These are phyloP conservation scores for Neurospora discreta DNA, from an alignment of 495 filamentous ascomycete species.

Conservation along the genomic window DNA sequence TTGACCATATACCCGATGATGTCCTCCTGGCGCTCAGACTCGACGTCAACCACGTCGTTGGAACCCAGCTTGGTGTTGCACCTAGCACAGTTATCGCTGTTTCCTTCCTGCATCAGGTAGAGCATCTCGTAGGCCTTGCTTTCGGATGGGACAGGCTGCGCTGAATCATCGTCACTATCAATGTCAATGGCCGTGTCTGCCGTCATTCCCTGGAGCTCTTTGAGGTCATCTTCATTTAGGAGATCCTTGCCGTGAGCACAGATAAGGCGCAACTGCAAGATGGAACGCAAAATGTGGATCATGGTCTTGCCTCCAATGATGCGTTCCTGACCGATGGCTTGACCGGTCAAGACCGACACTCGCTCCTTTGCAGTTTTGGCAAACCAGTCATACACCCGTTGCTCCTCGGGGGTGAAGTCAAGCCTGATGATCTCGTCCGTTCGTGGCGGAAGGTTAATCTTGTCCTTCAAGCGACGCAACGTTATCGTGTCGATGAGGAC, in stretches of 20 bases:
- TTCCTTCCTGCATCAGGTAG: slow-evolving; percentile 66
- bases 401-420: slow-evolving; percentile 41
- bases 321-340: slow-evolving; percentile 34
- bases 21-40: slow-evolving; percentile 48
- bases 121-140: slow-evolving; percentile 74
- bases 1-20: slow-evolving; percentile 54
- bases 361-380: slow-evolving; percentile 40
- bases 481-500: slow-evolving; percentile 91
- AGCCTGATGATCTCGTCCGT: slow-evolving; percentile 59
- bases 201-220: slow-evolving; percentile 65
- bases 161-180: slow-evolving; percentile 58
- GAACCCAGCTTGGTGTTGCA: slow-evolving; percentile 54
- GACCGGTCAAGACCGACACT: slow-evolving; percentile 38
- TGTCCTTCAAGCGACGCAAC: slow-evolving; percentile 83
- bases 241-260: slow-evolving; percentile 89
- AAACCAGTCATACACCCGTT: slow-evolving; percentile 44
- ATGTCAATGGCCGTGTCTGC: slow-evolving; percentile 76
- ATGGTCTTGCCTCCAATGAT: slow-evolving; percentile 73
- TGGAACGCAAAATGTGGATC: slow-evolving; percentile 79
- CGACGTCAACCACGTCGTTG: slow-evolving; percentile 38
- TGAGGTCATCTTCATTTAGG: slow-evolving; percentile 69
- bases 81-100: slow-evolving; percentile 54
- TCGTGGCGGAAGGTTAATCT: slow-evolving; percentile 68
- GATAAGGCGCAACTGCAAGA: slow-evolving; percentile 78
- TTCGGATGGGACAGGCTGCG: slow-evolving; percentile 39